Evolutionary conservation across 2,329 filamentous ascomycete genomes (phyloP), one percentile per base, ranked within the genome.

Genomic region (Scortechinia acanthostroma): DNA sequence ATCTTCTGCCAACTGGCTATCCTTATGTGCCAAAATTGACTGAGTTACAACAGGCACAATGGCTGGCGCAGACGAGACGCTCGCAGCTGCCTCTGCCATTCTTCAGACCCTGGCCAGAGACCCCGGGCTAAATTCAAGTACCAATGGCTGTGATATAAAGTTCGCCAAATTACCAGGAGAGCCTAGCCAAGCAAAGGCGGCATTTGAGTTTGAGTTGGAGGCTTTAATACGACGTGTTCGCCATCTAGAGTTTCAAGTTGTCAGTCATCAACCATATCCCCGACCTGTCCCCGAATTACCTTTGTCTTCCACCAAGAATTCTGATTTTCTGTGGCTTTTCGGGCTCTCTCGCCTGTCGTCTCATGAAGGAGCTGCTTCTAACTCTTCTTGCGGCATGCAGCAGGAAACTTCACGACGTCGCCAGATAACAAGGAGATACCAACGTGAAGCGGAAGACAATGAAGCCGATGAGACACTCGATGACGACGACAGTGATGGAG

Each of bases 171-270:
- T 86, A 42, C 79, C 80, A 14, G 81, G 81, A 46, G 68, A 75
- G 44, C 69, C 77, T 47, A 75, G 65, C 45, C 59, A 70, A 21
- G 73, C 75, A 50, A 85, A 85, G 63, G 66, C 68, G 47, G 69
- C 70, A 43, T 69, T 85, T 50, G 78, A 85, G 61, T 68, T 66
- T 42, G 80, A 85, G 62, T 66, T 86, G 51, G 71, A 72, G 45
- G 73, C 77, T 44, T 67, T 86, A 51, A 71, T 75, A 47, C 65
- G 71, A 50, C 72, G 81, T 49, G 74, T 85, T 52, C 76, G 80
- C 52, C 74, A 75, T 50, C 69, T 86, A 55, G 80, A 85, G 65
- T 71, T 73, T 50, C 76, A 76, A 63, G 73, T 77, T 40, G 35
- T 40, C 35, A 64, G 65, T 50, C 61, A 65, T 50, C 66, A 67